Base-by-base conservation (phyloP, 106 monocot species). In the Dendrobium chrysotoxum region DNA sequence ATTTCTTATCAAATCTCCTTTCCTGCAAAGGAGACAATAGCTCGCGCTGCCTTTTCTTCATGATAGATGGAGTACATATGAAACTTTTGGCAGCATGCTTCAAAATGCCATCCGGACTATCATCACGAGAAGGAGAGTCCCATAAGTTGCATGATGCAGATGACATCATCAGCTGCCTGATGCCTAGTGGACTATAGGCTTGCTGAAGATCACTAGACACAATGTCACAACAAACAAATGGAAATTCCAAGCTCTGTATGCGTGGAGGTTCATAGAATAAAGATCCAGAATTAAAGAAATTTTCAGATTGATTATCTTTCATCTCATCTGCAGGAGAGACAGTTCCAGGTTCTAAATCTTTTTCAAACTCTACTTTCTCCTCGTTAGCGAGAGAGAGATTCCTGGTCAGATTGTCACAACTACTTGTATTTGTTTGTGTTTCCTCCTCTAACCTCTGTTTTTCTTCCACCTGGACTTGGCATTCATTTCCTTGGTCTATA, bases 141-240 rank as follows among this genome's bases (percentile, higher is more conserved):
- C 95, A 95, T 61, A 89, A 25, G 57, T 76, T 86, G 42, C 74
- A 87, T 80, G 92, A 77, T 73, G 83, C 84, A 11, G 91, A 89
- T 16, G 93, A 90, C 84, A 88, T 83, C 91, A 93, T 95, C 41
- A 93, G 76, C 82, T 99, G 86, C 50, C 99, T 80, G 75, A 99
- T 93, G 16, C 99, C 99, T 75, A 99, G 85, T 28, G 99, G 99
- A 83, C 99, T 99, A 75, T 85, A 99, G 79, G 85, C 95, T 81
- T 90, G 90, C 57, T 89, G 92, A 85, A 92, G 89, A 30, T 85
- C 85, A 58, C 93, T 87, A 21, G 91, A 84, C 74, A 91, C 81
- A 10, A 99, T 91, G 75, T 99, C 99, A 79, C 99, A 99, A 66
- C 91, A 93, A 26, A 95, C 78, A 87, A 99, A 99, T 30, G 99